Conservation (phyloP, 2,329 filamentous ascomycete genomes). For the Sporothrix variecibatus region DNA sequence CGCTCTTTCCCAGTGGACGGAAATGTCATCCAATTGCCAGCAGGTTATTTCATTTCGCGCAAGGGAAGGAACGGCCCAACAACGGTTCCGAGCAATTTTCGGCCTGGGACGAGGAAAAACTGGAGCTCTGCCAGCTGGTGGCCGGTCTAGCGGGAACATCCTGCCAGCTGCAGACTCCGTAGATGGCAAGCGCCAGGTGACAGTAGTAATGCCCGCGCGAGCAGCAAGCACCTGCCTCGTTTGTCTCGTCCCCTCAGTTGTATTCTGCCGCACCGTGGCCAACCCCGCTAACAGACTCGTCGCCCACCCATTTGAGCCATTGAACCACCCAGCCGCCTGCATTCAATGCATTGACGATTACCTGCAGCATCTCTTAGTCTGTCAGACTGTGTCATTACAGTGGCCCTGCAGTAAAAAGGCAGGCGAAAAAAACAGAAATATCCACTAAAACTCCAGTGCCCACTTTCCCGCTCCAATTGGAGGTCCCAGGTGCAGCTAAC, state of each 20-base stretch:
- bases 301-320: constrained; percentile 19
- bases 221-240: not conserved
- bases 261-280: constrained; percentile 10
- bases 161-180: constrained; percentile 22
- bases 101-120: constrained; percentile 27
- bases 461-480: constrained; percentile 22
- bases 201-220: not conserved
- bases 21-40: constrained; percentile 37
- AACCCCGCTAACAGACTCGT: constrained; percentile 26
- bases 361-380: constrained; percentile 3
- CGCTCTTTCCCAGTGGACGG: constrained; percentile 1
- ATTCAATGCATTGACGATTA: constrained; percentile 8
- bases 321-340: constrained; percentile 1
- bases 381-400: not conserved
- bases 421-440: not conserved
- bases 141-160: not conserved
- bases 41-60: constrained; percentile 34
- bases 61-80: constrained; percentile 23
- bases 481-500: not conserved
- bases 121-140: constrained; percentile 27
- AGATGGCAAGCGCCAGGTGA: not conserved
- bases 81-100: constrained; percentile 35
- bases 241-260: not conserved
- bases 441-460: constrained; percentile 21
- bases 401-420: not conserved